Percentiles rank a stretch among this genome's conserved stretches.
Conservation (phyloP, 1,284 basidiomycete species). For the Trametes sp. region DNA sequence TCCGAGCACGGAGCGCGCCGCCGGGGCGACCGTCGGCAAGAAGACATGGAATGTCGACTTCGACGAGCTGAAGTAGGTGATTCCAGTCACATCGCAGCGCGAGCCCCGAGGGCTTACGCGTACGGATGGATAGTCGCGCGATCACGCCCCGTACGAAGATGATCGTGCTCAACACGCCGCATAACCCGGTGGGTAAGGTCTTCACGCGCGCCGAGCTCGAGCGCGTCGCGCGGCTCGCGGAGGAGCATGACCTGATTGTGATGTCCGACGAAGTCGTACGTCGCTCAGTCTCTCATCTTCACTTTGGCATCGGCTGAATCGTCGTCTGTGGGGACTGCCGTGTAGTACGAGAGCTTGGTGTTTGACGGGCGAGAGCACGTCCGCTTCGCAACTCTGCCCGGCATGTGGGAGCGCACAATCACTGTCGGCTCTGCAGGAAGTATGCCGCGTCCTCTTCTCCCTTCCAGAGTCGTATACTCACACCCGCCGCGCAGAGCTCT, state of each 20-base stretch:
- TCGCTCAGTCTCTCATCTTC: constrained; percentile 16
- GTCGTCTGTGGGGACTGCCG: not conserved
- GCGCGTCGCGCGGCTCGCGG: constrained; percentile 85
- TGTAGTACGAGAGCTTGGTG: constrained; percentile 90
- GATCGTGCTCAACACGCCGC: constrained; percentile 93
- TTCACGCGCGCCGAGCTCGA: constrained; percentile 87
- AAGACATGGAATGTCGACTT: constrained; percentile 88
- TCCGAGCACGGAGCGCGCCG: constrained; percentile 61
- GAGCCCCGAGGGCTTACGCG: no score
- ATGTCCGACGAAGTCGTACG: constrained; percentile 95
- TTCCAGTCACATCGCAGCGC: not conserved
- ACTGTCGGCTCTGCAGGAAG: constrained; percentile 84
- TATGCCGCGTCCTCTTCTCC: constrained; percentile 43
- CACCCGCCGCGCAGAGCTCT: constrained; percentile 68
- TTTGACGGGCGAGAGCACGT: constrained; percentile 89
- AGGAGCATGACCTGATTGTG: constrained; percentile 92
- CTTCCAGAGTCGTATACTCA: no score
- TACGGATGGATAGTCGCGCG: constrained; percentile 60
- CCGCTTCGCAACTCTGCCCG: constrained; percentile 89
- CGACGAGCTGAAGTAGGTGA: constrained; percentile 75
- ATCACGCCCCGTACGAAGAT: constrained; percentile 90
- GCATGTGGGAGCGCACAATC: constrained; percentile 97
- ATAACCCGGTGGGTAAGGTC: constrained; percentile 96
- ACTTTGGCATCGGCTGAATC: no score
- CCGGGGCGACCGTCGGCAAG: constrained; percentile 65